Base-by-base conservation (phyloP, 352 stramenopile genomes). In the Globisporangium nagaii region DNA sequence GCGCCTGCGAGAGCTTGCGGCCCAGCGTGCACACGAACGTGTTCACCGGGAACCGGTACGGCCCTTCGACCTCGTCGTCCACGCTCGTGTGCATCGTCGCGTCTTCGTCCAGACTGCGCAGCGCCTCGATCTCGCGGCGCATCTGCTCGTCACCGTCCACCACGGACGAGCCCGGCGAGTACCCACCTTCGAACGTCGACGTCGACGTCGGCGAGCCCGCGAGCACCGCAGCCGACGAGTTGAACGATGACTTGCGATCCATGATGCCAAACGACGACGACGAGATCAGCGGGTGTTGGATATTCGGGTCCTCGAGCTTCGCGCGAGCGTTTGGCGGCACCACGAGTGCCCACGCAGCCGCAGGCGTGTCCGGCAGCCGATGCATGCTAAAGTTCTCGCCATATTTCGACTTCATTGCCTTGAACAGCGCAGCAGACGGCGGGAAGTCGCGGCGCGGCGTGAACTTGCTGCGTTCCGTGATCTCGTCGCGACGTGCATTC, bases 11-110 rank as follows among this genome's bases (percentile, higher is more conserved):
- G 15, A 90, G 65, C 52, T 93, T 93, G 35, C 82, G 71, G 5
- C 84, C 80, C 31, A 93, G 63, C 3, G 82, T 93, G 64, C 84
- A 93, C 36, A 91, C 82, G 49, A 93, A 93, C 3, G 84, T 91
- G 37, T 91, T 90, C 7, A 93, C 80, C 2, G 84, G 84, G 56
- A 90, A 90, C 28, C 72, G 66, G 62, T 90, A 89, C 10, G 68
- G 66, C 6, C 59, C 69, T 3, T 86, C 76, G 17, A 79, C 74
- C 6, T 50, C 56, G 13, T 51, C 40, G 1, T 66, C 62, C 31
- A 83, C 68, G 34, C 77, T 66, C 10, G 60, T 61, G 39, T 56
- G 43, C 25, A 58, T 10, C 24, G 40, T 22, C 17, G 48, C 57
- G 43, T 71, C 64, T 9, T 70, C 63, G 22, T 71, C 52, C 22